Evolutionary conservation across 78 protist species (phyloP).

Genomic region (Guillardia theta): DNA sequence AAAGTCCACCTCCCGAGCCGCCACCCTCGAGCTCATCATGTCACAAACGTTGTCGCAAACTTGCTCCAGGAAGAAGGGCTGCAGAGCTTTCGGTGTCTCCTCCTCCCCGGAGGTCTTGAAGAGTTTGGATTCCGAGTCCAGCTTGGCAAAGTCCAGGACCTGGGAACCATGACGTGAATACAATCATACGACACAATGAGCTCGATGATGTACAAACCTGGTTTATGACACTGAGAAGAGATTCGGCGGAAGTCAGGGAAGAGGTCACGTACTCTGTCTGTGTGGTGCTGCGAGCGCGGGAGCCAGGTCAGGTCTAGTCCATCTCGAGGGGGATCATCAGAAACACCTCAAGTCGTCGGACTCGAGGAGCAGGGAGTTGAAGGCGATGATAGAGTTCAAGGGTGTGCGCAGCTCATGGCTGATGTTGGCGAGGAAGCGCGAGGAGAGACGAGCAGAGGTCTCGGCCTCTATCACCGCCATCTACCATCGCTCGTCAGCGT

Average conservation of each 20-base stretch:
- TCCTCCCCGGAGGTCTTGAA: neutral
- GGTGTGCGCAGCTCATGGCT: slow-evolving; percentile 39
- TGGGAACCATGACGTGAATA: too few relatives aligned
- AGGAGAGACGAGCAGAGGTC: neutral
- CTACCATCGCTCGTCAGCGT: neutral
- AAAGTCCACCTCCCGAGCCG: too few relatives aligned
- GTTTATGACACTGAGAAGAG: neutral
- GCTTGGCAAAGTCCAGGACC: neutral
- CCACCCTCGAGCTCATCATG: too few relatives aligned
- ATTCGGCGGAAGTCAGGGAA: neutral
- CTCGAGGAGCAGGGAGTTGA: slow-evolving; percentile 2
- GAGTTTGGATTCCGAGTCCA: too few relatives aligned
- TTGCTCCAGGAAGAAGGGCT: neutral
- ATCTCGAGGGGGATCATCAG: too few relatives aligned
- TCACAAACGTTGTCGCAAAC: neutral
- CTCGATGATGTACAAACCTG: too few relatives aligned
- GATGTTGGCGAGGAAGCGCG: neutral
- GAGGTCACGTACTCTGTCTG: neutral
- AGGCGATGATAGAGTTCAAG: neutral
- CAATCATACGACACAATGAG: too few relatives aligned
- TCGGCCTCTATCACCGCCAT: neutral
- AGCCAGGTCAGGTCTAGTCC: too few relatives aligned
- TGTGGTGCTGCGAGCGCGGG: neutral
- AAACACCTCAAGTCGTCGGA: neutral
- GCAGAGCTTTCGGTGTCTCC: neutral